Base-by-base conservation (phyloP, 805 yeast genomes). In the Zygosaccharomyces bailii region DNA sequence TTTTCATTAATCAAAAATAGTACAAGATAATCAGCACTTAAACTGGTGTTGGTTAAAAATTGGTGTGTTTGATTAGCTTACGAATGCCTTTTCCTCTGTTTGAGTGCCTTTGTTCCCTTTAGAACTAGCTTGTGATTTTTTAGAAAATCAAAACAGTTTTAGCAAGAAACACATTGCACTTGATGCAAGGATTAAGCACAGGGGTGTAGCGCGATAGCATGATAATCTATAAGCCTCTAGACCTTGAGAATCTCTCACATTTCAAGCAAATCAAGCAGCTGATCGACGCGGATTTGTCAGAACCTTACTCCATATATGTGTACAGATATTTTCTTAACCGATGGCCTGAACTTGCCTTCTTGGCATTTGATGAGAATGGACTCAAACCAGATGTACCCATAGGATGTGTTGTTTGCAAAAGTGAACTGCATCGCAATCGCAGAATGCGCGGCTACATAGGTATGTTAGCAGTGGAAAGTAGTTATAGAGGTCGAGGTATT, bases 271-370 rank as follows among this genome's bases (percentile, higher is more conserved):
- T 84, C 10, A 74, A 78, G 54, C 57, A 60, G 8, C 71, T 91
- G 37, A 82, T 91, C 8, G 78, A 83, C 32, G 71, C 70, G 8
- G 93, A 90, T 62, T 70, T 93, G 31, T 83, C 93, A 21, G 99
- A 93, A 64, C 98, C 99, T 0, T 93, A 93, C 61, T 90, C 97
- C 3, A 76, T 87, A 14, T 93, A 87, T 57, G 97, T 93, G 2
- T 93, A 90, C 65, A 76, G 96, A 60, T 93, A 84, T 67, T 93
- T 93, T 60, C 69, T 93, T 34, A 84, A 84, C 55, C 83, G 82
- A 55, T 90, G 97, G 96, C 96, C 98, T 1, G 82, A 84, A 37
- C 73, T 89, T 46, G 84, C 96, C 48, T 75, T 76, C 42, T 58
- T 86, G 30, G 91, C 84, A 7, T 74, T 74, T 46, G 73, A 70